These are phyloP conservation scores for Rosa hybrid DNA, from an alignment of 331 rosid species.

Conservation along the genomic window DNA sequence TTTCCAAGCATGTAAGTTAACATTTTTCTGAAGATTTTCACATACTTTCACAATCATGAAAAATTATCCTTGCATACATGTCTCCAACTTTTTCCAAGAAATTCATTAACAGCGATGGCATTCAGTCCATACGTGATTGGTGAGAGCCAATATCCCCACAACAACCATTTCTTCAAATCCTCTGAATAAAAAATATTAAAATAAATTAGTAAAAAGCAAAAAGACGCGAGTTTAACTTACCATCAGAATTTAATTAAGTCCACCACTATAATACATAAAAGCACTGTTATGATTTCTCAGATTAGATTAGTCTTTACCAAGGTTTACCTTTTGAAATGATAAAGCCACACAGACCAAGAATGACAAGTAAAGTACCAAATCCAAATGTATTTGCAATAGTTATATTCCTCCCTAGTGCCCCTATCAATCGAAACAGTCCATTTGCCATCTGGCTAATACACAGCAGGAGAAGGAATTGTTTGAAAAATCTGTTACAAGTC, in stretches of 20 bases:
- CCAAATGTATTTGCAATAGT: not conserved
- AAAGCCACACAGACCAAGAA: not conserved
- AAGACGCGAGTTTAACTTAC: not conserved
- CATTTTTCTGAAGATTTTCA: not conserved
- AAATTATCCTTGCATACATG: not conserved
- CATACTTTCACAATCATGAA: not conserved
- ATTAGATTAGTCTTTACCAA: not conserved
- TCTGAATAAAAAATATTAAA: not conserved
- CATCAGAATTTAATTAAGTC: not conserved
- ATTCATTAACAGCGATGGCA: slow-evolving; percentile 51
- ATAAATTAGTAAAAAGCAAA: no score
- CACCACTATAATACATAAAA: not conserved
- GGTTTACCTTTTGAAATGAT: not conserved
- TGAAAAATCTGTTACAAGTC: not conserved
- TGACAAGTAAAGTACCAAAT: not conserved
- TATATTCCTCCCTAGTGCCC: not conserved
- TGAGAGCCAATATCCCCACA: slow-evolving; percentile 65
- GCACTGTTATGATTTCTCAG: not conserved
- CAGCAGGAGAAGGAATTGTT: not conserved
- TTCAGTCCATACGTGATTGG: slow-evolving; percentile 56
- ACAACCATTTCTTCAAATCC: slow-evolving; percentile 45
- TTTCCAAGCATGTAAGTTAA: not conserved
- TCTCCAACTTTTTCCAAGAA: slow-evolving; percentile 29
- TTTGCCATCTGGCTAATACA: not conserved
- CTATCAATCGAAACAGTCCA: not conserved